Conservation (phyloP, 2,329 filamentous ascomycete genomes). For the Fusarium caatingaense region DNA sequence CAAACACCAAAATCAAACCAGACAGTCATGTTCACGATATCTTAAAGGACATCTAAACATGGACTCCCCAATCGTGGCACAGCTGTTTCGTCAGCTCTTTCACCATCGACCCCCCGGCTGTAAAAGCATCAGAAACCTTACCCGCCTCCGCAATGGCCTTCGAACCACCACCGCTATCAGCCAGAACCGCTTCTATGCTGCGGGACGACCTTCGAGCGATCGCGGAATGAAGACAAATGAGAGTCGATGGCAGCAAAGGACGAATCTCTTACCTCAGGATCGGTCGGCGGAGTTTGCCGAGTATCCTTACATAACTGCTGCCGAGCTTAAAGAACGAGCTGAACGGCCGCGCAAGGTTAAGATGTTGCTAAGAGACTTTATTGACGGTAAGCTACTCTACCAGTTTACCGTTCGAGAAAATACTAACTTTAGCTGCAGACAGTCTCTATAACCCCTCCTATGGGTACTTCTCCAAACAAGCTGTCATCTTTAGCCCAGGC, state of each 20-base stretch:
- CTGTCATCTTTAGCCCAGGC: conserved; percentile 93
- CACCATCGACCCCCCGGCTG: conserved; percentile 64
- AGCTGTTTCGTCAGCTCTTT: conserved; percentile 88
- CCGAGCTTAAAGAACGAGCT: conserved; percentile 75
- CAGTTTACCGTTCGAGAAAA: conserved; percentile 10
- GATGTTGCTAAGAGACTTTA: conserved; percentile 98
- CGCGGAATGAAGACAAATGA: conserved; percentile 65
- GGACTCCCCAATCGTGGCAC: conserved; percentile 83
- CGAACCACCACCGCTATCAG: conserved; percentile 13
- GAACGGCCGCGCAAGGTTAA: conserved; percentile 89
- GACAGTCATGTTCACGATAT: conserved; percentile 25
- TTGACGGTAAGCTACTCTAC: conserved; percentile 74
- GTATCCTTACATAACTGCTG: conserved; percentile 87
- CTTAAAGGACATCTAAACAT: conserved; percentile 58
- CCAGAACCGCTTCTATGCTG: conserved; percentile 47
- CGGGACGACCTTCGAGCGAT: conserved; percentile 49
- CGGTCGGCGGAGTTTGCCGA: conserved; percentile 82
- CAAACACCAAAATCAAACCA: conserved; percentile 13
- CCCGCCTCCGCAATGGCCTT: conserved; percentile 42
- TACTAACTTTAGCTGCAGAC: conserved; percentile 64
- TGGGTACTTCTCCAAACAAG: conserved; percentile 96
- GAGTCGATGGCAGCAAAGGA: conserved; percentile 88
- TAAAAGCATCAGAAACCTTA: conserved; percentile 45
- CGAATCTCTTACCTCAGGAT: conserved; percentile 78
- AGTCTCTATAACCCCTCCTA: conserved; percentile 95